A percentile compares a stretch with the other conserved stretches of the same genome.
Conservation (phyloP, 768 basidiomycete genomes). For the Pulveroboletus sp. region DNA sequence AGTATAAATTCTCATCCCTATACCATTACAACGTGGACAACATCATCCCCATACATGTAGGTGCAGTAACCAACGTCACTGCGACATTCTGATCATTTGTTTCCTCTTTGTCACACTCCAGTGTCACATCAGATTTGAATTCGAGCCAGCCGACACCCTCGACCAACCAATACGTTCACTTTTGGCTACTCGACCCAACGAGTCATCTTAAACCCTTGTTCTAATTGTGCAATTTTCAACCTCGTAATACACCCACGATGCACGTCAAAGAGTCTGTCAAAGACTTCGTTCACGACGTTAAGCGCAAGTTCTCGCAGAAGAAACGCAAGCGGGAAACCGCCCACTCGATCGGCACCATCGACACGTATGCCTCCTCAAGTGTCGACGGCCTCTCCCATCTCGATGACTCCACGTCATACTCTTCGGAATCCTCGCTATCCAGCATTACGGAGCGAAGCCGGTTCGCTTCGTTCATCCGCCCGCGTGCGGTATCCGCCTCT, state of each 20-base stretch:
- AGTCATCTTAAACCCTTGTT: not conserved
- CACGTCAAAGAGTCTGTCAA: conserved; percentile 30
- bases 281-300: conserved; percentile 30
- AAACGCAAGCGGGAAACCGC: conserved; percentile 19
- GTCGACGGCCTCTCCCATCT: conserved; percentile 4
- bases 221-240: not conserved
- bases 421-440: conserved; percentile 9
- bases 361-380: conserved; percentile 13
- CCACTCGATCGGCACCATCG: conserved; percentile 8
- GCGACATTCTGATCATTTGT: not conserved
- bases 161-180: conserved; percentile 8
- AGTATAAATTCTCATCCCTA: conserved; percentile 3
- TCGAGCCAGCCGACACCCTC: not conserved
- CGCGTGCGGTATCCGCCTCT: conserved; percentile 9
- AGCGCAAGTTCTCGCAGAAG: conserved; percentile 29
- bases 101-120: not conserved
- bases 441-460: conserved; percentile 6
- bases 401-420: conserved; percentile 12
- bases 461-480: conserved; percentile 12
- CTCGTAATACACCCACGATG: conserved; percentile 12
- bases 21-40: conserved; percentile 6
- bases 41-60: not conserved
- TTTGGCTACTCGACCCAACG: not conserved
- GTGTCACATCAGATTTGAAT: not conserved
- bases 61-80: not conserved